Conservation (phyloP, 495 filamentous ascomycete genomes). For the Lentithecium fluviatile region DNA sequence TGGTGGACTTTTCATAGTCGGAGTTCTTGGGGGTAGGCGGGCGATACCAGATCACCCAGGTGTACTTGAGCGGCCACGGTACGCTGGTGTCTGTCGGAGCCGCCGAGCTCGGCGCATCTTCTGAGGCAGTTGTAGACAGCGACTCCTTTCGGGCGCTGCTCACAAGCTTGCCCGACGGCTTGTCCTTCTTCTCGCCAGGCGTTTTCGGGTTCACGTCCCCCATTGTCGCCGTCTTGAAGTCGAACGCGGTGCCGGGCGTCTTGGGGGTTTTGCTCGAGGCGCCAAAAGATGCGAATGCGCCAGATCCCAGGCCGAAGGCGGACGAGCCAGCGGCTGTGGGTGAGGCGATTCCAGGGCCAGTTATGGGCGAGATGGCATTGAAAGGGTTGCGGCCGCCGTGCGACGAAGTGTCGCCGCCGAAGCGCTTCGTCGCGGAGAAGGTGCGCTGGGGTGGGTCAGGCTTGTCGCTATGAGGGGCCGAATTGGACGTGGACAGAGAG, state of each 20-base stretch:
- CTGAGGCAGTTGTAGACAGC: conserved; percentile 25
- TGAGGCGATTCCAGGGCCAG: conserved; percentile 68
- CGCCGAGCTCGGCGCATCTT: conserved; percentile 29
- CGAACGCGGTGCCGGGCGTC: conserved; percentile 77
- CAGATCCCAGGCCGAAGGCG: conserved; percentile 90
- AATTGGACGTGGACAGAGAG: conserved; percentile 72
- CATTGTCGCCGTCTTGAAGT: conserved; percentile 54
- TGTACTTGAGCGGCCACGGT: conserved; percentile 63
- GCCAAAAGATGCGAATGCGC: conserved; percentile 97
- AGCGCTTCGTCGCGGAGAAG: conserved; percentile 64
- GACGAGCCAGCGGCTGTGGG: conserved; percentile 84
- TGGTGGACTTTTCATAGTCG: conserved; percentile 96
- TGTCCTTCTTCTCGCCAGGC: conserved; percentile 65
- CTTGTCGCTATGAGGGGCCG: conserved; percentile 58
- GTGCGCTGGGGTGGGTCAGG: conserved; percentile 65
- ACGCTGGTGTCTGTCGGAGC: conserved; percentile 23
- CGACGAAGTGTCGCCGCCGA: conserved; percentile 72
- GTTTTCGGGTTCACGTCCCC: conserved; percentile 42
- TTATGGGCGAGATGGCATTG: conserved; percentile 71
- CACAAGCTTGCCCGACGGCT: conserved; percentile 18
- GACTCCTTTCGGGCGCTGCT: conserved; percentile 29
- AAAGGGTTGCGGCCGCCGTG: conserved; percentile 83
- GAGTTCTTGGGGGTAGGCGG: conserved; percentile 94
- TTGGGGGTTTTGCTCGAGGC: conserved; percentile 79
- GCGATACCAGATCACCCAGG: conserved; percentile 96